Base-by-base conservation (phyloP, 2,329 filamentous ascomycete species). In the Aspergillus ochraceus region DNA sequence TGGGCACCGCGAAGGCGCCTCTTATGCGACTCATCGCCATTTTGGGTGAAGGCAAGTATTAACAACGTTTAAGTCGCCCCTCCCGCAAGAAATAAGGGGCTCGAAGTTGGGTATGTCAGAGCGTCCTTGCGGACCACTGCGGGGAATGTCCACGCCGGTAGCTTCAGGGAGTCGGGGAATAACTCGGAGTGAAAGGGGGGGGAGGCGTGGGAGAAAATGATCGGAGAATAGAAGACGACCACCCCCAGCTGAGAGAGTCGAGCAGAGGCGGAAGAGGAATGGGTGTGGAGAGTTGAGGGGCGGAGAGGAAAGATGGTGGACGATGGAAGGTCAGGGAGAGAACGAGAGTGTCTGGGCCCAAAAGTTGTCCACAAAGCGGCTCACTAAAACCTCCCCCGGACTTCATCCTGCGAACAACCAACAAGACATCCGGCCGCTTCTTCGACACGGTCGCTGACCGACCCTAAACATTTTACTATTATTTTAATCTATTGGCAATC, bases 1-100 rank as follows among this genome's bases (percentile, higher is more conserved):
- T 88, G 70, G 95, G 95, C 76, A 88, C 89, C 76, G 91, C 89
- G 77, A 99, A 97, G 72, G 94, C 95, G 79, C 90, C 93, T 76
- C 90, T 88, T 77, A 99, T 95, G 78, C 94, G 90, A 81, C 95
- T 98, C 77, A 98, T 94, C 74, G 95, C 94, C 92, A 96, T 97
- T 70, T 58, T 66, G 68, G 61, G 39, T 52, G 54, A 60, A 55
- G 56, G 63, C 55, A 57, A 68, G 70, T 67, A 72, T 73, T 71
- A 73, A 72, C 71, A 66, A 71, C 74, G 70, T 74, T 71, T 52
- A 64, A 55, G 71, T 72, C 70, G 71, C 74, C 71, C 71, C 70
- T 74, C 70, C 70, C 70, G 66, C 71, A 66, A 32, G 53, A 29
- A 61, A 58, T 63, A 64, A 59, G 39, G 57, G 54, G 52, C 59